Base-by-base conservation (phyloP, 2,329 filamentous ascomycete species). In the Herpomyces periplanetae region DNA sequence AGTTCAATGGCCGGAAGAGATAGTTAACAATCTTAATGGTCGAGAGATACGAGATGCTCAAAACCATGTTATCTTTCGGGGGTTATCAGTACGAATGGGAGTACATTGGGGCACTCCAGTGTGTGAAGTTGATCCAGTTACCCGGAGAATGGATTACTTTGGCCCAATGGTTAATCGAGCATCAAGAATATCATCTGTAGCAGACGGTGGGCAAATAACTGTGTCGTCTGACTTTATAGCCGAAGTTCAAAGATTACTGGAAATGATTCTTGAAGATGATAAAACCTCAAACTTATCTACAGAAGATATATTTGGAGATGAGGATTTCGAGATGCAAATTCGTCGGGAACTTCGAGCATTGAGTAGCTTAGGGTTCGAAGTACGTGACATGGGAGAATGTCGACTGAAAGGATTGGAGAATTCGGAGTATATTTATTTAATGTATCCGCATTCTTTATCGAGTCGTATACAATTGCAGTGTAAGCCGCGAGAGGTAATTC, bases 121-220 rank as follows among this genome's bases (percentile, higher is more conserved):
- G 30, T 85, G 71, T 34, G 80, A 96, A 38, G 64, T 63, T 18
- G 80, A 96, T 37, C 80, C 80, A 0, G 73, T 96, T 19, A 96
- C 80, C 2, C 63, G 73, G 22, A 69, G 80, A 26, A 96, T 96
- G 80, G 80, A 96, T 32, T 96, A 96, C 41, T 96, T 91, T 34
- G 80, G 80, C 1, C 80, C 80, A 7, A 96, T 96, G 71, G 80
- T 96, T 31, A 96, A 96, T 41, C 73, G 84, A 33, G 69, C 80
- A 1, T 64, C 80, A 8, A 64, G 80, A 41, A 85, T 96, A 27
- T 80, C 69, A 4, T 63, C 68, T 10, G 73, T 87, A 16, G 80
- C 80, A 13, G 80, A 96, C 34, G 80, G 80, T 24, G 80, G 80
- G 1, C 75, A 96, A 35, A 88, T 91, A 27, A 80, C 75, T 0